A percentile compares a stretch with the other conserved stretches of the same genome.
Conservation (phyloP, 441 rosid genomes). For the Daphne laureola region DNA sequence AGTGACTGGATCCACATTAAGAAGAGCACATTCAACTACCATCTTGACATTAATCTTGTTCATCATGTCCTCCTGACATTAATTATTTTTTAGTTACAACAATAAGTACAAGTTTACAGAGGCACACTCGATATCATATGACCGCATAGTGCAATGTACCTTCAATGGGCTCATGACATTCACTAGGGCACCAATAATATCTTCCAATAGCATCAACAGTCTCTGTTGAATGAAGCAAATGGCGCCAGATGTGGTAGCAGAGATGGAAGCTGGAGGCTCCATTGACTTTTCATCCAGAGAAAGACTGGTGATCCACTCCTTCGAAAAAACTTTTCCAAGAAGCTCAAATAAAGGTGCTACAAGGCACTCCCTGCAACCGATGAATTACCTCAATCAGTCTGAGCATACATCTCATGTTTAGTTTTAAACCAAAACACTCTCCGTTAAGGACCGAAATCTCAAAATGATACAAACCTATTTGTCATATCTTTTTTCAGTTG, state of each 20-base stretch:
- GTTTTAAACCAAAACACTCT: slow-evolving; percentile 1
- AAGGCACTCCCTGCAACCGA: slow-evolving; percentile 56
- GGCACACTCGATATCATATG: slow-evolving; percentile 3
- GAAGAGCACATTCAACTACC: slow-evolving; percentile 68
- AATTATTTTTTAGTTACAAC: slow-evolving; percentile 15
- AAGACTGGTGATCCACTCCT: slow-evolving; percentile 36
- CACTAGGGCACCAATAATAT: slow-evolving; percentile 44
- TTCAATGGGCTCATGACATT: slow-evolving; percentile 24
- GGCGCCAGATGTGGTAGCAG: slow-evolving; percentile 28
- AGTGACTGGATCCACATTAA: slow-evolving; percentile 49
- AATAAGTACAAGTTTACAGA: slow-evolving; percentile 7
- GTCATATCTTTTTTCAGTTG: slow-evolving; percentile 69
- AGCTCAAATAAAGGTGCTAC: slow-evolving; percentile 77
- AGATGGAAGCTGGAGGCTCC: slow-evolving; percentile 37
- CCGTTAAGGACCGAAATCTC: background rate
- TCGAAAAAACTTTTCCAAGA: slow-evolving; percentile 45
- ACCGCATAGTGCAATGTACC: slow-evolving; percentile 36
- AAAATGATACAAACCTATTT: slow-evolving; percentile 50
- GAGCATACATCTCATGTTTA: background rate
- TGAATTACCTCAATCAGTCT: slow-evolving; percentile 12
- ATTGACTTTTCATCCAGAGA: slow-evolving; percentile 26
- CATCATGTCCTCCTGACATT: slow-evolving; percentile 46
- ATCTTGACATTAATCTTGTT: slow-evolving; percentile 44
- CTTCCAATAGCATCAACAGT: slow-evolving; percentile 61
- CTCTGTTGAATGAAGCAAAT: slow-evolving; percentile 54